Evolutionary conservation across 495 filamentous ascomycete genomes (phyloP).

Genomic region (Lindgomyces ingoldianus): DNA sequence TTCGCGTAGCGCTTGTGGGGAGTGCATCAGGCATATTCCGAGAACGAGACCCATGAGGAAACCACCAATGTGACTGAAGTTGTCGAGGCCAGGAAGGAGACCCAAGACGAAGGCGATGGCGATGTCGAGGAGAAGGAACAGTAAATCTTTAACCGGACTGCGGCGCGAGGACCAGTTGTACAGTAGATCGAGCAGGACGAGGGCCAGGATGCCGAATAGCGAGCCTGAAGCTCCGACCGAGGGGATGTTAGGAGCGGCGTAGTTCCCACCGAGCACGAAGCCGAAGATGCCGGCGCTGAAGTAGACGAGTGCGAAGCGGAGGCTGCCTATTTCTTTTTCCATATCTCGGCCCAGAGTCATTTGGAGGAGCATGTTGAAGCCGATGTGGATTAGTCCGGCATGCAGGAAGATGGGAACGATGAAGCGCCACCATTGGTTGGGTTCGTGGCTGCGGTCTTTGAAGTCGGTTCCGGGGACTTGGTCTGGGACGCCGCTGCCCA

Average conservation of each 20-base stretch:
- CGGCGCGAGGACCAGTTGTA: constrained; percentile 83
- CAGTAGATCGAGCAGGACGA: constrained; percentile 82
- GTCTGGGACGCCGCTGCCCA: constrained; percentile 72
- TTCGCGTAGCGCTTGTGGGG: constrained; percentile 74
- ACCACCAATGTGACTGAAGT: constrained; percentile 95
- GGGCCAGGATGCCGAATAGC: constrained; percentile 87
- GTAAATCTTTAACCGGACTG: constrained; percentile 74
- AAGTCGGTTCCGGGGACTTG: constrained; percentile 50
- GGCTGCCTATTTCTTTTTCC: constrained; percentile 80
- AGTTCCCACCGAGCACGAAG: constrained; percentile 94
- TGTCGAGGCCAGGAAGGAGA: constrained; percentile 89
- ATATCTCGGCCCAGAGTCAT: constrained; percentile 85
- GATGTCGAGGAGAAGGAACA: constrained; percentile 82
- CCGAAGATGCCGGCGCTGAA: constrained; percentile 91
- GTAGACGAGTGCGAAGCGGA: constrained; percentile 87
- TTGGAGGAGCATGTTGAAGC: constrained; percentile 91
- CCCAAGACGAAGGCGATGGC: constrained; percentile 89
- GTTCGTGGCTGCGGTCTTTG: constrained; percentile 53
- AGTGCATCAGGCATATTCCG: constrained; percentile 82
- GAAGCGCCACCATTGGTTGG: constrained; percentile 96
- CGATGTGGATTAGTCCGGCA: constrained; percentile 89
- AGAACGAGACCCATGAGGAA: constrained; percentile 90
- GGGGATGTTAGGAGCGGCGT: constrained; percentile 72
- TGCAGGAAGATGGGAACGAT: constrained; percentile 95
- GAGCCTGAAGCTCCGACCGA: constrained; percentile 87